Evolutionary conservation across 257 asterid genomes (phyloP), one percentile per base, ranked within the genome.

Genomic region (Verbena officinalis): DNA sequence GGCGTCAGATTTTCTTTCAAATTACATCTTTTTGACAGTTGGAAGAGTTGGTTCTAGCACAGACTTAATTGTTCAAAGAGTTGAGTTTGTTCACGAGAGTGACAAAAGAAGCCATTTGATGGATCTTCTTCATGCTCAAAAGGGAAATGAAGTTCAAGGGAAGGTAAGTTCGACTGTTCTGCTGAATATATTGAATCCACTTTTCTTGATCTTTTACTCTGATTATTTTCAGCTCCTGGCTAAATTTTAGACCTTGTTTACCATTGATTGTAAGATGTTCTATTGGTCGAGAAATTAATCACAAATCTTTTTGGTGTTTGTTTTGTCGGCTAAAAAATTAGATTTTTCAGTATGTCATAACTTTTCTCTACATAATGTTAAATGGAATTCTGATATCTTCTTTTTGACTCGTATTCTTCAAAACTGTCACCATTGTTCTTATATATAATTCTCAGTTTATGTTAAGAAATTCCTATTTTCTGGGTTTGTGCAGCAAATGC

Each of bases 11-110:
- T 89, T 89, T 71, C 96, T 89, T 69, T 80, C 95, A 70, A 79
- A 79, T 67, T 89, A 89, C 84, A 80, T 89, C 62, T 89, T 89
- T 77, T 78, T 89, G 90, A 76, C 96, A 30, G 96, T 89, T 56
- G 96, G 96, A 50, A 83, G 96, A 69, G 95, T 89, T 67, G 96
- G 96, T 77, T 89, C 96, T 54, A 89, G 95, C 81, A 86, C 96
- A 7, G 95, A 89, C 72, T 74, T 86, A 75, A 89, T 89, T 68
- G 81, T 82, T 74, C 96, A 89, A 65, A 84, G 92, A 74, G 95
- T 89, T 69, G 96, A 89, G 64, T 83, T 55, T 79, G 96, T 89
- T 73, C 80, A 83, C 5, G 93, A 84, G 33, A 69, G 61, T 74
- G 97, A 89, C 80, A 89, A 89, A 82, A 84, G 97, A 80, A 85